Base-by-base conservation (phyloP, 2,329 filamentous ascomycete species). In the Pseudocercospora vitis region DNA sequence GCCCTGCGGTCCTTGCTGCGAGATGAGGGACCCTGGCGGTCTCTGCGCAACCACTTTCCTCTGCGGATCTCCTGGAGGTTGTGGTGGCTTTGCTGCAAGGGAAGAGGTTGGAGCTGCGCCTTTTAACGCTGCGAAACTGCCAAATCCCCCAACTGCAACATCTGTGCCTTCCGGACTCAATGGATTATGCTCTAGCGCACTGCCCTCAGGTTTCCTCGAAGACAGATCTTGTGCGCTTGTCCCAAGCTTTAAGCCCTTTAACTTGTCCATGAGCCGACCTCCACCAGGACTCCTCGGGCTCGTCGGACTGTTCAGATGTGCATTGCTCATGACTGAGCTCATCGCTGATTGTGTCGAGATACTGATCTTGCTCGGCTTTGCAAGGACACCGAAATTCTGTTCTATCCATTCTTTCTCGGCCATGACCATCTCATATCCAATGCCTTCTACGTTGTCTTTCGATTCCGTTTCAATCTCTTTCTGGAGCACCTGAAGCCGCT, bases 381-480 rank as follows among this genome's bases (percentile, higher is more conserved):
- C 70, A 35, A 65, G 68, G 1, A 89, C 75, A 4, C 86, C 87
- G 70, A 95, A 96, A 63, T 91, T 89, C 42, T 85, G 78, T 65
- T 89, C 82, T 48, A 96, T 91, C 90, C 90, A 95, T 62, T 88
- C 81, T 68, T 85, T 88, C 71, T 96, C 91, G 53, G 89, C 83
- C 44, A 89, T 70, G 0, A 87, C 89, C 86, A 95, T 95, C 67
- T 89, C 84, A 52, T 95, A 74, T 1, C 88, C 91, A 14, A 96
- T 82, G 16, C 91, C 88, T 73, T 96, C 91, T 9, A 81, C 80
- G 67, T 95, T 95, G 58, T 78, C 76, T 62, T 80, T 80, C 67
- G 86, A 81, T 74, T 95, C 91, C 6, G 76, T 75, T 7, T 81
- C 82, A 62, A 95, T 92, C 75, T 96, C 91, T 53, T 78, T 78